A percentile compares a stretch with the other conserved stretches of the same genome.
Conservation (phyloP, 2,329 filamentous ascomycete species). For the Alternaria solani region DNA sequence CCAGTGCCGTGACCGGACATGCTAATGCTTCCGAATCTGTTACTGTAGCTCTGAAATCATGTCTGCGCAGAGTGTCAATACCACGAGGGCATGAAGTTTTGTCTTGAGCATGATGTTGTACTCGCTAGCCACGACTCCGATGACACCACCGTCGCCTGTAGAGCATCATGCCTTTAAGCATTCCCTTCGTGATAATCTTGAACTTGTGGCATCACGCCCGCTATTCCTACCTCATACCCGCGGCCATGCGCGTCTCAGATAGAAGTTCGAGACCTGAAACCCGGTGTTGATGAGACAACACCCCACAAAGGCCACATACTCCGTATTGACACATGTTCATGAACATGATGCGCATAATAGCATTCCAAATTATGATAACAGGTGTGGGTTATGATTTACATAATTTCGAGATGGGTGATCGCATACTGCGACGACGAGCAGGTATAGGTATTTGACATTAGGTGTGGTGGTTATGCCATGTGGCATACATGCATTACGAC, state of each 20-base stretch:
- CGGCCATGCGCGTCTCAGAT: constrained; percentile 5
- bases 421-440: neutral
- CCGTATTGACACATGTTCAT: neutral
- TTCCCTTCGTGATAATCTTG: neutral
- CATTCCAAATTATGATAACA: constrained; percentile 10
- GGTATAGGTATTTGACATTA: constrained; percentile 1
- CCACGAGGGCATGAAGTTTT: neutral
- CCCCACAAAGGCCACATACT: neutral
- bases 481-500: neutral
- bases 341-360: constrained; percentile 3
- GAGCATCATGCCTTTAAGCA: neutral
- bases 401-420: neutral
- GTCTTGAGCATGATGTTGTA: neutral
- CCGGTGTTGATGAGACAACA: constrained; percentile 7
- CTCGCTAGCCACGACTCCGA: neutral
- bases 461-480: neutral
- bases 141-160: neutral
- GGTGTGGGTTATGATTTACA: constrained; percentile 4
- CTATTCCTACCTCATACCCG: neutral
- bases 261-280: constrained; percentile 14
- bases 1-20: neutral
- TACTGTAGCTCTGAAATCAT: neutral
- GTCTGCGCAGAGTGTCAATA: neutral
- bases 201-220: neutral
- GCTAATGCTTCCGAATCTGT: neutral